Conservation (phyloP, 192 early-diverging fungal genomes). For the Linnemannia zychae region DNA sequence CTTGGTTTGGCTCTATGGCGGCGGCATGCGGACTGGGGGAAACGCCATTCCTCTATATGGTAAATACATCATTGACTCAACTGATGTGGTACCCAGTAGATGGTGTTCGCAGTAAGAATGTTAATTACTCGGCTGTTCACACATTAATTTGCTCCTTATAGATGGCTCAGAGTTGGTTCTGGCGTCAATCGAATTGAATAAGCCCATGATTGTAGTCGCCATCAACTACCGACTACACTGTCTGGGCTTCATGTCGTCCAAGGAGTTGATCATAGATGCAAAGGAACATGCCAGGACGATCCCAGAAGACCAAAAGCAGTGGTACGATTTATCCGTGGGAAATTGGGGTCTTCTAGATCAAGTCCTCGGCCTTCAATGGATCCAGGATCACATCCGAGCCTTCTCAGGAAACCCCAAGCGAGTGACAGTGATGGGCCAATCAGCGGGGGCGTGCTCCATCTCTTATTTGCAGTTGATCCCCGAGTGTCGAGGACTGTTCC, state of each 20-base stretch:
- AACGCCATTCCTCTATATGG: conserved; percentile 42
- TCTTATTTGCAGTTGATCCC: conserved; percentile 35
- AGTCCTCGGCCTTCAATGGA: conserved; percentile 65
- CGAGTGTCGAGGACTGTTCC: conserved; percentile 43
- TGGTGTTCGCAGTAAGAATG: conserved; percentile 1
- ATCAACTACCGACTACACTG: conserved; percentile 57
- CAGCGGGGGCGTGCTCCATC: conserved; percentile 64
- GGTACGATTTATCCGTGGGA: conserved; percentile 27
- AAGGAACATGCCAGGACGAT: neutral
- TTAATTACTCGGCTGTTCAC: neutral
- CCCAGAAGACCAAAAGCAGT: conserved; percentile 5
- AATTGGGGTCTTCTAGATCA: conserved; percentile 71
- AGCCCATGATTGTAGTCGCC: conserved; percentile 47
- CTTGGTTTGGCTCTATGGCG: conserved; percentile 53
- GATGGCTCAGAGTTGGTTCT: conserved; percentile 2
- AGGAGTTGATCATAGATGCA: conserved; percentile 30
- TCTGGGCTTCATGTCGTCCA: conserved; percentile 51
- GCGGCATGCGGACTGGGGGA: conserved; percentile 32
- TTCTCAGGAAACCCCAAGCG: conserved; percentile 70
- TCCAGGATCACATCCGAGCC: conserved; percentile 63
- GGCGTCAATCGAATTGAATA: conserved; percentile 7
- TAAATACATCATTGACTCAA: neutral
- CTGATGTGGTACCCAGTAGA: neutral
- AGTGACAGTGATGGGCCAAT: conserved; percentile 67
- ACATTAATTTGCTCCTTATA: neutral